A percentile compares a stretch with the other conserved stretches of the same genome.
These are phyloP conservation scores for Xylariaceae sp. DNA, from an alignment of 2,329 filamentous ascomycete species.

Conservation along the genomic window DNA sequence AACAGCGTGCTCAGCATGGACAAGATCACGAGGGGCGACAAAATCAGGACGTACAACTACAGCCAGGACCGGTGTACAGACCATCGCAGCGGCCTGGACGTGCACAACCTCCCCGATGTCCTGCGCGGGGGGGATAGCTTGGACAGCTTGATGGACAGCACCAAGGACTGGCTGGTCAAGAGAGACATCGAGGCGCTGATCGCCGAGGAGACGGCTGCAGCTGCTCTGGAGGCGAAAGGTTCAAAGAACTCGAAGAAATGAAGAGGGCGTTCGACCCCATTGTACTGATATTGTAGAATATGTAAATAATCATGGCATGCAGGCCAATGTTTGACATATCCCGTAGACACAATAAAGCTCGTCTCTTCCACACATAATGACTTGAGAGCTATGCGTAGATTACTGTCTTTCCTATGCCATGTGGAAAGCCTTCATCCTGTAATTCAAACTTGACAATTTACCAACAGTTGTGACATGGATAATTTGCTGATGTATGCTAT, in stretches of 20 bases:
- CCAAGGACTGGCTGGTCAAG: constrained; percentile 69
- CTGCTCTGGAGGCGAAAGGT: constrained; percentile 26
- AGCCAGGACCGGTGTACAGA: constrained; percentile 76
- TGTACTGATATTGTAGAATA: too few relatives aligned
- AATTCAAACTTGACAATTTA: too few relatives aligned
- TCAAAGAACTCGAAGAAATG: constrained; percentile 20
- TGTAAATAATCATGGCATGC: too few relatives aligned
- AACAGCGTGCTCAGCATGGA: constrained; percentile 75
- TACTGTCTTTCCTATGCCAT: too few relatives aligned
- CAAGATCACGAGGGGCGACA: constrained; percentile 85
- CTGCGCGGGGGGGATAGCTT: constrained; percentile 68
- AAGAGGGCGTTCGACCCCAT: background rate
- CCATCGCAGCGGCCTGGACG: constrained; percentile 74
- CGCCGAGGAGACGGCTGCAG: constrained; percentile 54
- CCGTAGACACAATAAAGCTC: too few relatives aligned
- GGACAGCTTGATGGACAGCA: constrained; percentile 72
- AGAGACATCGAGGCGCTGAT: constrained; percentile 70
- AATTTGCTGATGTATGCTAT: too few relatives aligned
- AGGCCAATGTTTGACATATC: too few relatives aligned
- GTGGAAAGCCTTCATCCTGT: too few relatives aligned
- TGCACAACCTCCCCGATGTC: constrained; percentile 78
- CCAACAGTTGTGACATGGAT: too few relatives aligned
- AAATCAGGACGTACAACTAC: constrained; percentile 89
- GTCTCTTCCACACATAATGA: too few relatives aligned
- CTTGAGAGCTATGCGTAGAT: too few relatives aligned